Evolutionary conservation across 306 rosid genomes (phyloP).

Genomic region (Pachyrhizus erosus): DNA sequence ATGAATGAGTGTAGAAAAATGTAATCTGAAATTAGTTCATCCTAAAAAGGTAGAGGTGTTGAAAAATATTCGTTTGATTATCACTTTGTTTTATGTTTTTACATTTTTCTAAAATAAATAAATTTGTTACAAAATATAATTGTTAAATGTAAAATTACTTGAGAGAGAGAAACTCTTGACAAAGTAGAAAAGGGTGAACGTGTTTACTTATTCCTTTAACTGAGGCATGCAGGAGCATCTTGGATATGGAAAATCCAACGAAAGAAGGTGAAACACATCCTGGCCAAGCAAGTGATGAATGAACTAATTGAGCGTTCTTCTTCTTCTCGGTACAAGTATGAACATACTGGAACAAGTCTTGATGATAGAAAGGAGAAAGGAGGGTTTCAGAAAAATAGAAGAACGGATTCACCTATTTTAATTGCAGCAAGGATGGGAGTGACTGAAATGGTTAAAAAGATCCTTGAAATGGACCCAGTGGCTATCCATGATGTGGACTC

Average conservation of each 20-base stretch:
- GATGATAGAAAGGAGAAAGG: not conserved
- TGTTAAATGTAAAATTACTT: not conserved
- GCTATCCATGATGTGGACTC: conserved; percentile 51
- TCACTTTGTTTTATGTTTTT: not conserved
- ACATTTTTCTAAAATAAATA: too few species aligned
- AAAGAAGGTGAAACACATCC: conserved; percentile 49
- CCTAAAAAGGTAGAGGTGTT: too few species aligned
- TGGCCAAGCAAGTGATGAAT: conserved; percentile 49
- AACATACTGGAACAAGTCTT: not conserved
- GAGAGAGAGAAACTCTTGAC: not conserved
- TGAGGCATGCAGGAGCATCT: conserved; percentile 40
- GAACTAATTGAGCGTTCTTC: conserved; percentile 42
- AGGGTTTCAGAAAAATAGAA: not conserved
- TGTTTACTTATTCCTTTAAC: not conserved
- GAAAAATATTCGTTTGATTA: too few species aligned
- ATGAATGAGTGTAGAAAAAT: too few species aligned
- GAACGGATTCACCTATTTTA: conserved; percentile 31
- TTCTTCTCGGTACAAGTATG: conserved; percentile 15
- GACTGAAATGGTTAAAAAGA: conserved; percentile 50
- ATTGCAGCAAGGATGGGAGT: conserved; percentile 57
- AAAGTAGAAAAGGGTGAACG: not conserved
- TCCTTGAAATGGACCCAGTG: conserved; percentile 47
- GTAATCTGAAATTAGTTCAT: too few species aligned
- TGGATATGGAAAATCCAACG: conserved; percentile 52
- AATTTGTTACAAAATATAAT: not conserved